Conservation (phyloP, 305 asterid species). For the Fraxinus xanthoxyloides region DNA sequence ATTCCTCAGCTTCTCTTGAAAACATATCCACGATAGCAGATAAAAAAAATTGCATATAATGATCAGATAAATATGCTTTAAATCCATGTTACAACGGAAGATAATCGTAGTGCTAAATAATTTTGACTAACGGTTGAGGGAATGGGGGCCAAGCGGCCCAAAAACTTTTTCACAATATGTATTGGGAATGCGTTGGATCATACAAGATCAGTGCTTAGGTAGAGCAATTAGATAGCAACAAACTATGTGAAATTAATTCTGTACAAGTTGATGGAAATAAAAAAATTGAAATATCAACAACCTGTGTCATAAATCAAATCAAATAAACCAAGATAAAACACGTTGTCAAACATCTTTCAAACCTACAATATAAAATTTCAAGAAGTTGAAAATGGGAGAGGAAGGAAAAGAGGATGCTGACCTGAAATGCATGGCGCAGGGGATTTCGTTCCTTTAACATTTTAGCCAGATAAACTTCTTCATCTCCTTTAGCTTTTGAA, state of each 20-base stretch:
- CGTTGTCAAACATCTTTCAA: conserved; percentile 1
- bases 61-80: neutral
- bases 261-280: neutral
- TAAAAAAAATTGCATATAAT: neutral
- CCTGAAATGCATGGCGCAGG: conserved; percentile 81
- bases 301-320: neutral
- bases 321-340: neutral
- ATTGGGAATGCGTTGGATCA: neutral
- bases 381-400: conserved; percentile 7
- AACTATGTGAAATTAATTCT: conserved; percentile 1
- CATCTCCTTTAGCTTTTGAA: conserved; percentile 48
- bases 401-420: conserved; percentile 31
- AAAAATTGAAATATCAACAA: neutral
- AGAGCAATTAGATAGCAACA: neutral
- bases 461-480: conserved; percentile 52
- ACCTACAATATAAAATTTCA: conserved; percentile 10
- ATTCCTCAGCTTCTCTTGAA: neutral
- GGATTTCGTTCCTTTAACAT: conserved; percentile 60
- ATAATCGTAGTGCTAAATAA: neutral
- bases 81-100: neutral
- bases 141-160: neutral
- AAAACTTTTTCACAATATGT: neutral
- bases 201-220: neutral
- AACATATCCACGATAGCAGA: neutral
- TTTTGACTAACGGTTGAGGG: neutral